These are phyloP conservation scores for Barbarea vulgaris DNA, from an alignment of 345 rosid species.

Conservation along the genomic window DNA sequence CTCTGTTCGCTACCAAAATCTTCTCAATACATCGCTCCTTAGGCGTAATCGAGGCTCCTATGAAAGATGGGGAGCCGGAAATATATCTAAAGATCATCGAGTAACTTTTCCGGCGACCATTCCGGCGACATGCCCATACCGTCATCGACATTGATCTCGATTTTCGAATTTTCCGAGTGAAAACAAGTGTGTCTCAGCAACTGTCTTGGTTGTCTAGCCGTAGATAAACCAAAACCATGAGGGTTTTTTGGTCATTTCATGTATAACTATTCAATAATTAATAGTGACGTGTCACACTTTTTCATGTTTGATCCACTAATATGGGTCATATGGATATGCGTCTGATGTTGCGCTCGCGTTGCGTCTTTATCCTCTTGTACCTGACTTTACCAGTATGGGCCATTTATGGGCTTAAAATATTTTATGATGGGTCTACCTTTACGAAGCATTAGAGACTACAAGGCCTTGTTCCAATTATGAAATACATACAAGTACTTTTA, in stretches of 20 bases:
- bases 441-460: neutral
- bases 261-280: neutral
- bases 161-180: constrained; percentile 22
- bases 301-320: constrained; percentile 4
- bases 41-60: constrained; percentile 15
- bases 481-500: neutral
- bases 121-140: constrained; percentile 58
- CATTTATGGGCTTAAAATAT: neutral
- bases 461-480: neutral
- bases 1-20: constrained; percentile 79
- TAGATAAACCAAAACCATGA: neutral
- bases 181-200: constrained; percentile 25
- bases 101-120: constrained; percentile 36
- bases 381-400: neutral
- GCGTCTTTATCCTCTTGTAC: constrained; percentile 28
- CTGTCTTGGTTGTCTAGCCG: neutral
- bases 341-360: constrained; percentile 44
- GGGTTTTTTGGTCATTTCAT: constrained; percentile 2
- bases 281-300: constrained; percentile 36
- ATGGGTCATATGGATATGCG: constrained; percentile 28
- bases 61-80: constrained; percentile 32
- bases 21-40: constrained; percentile 60
- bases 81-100: constrained; percentile 42
- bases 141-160: constrained; percentile 54
- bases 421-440: neutral